Evolutionary conservation across 2,329 filamentous ascomycete species (phyloP).

Genomic region (Tolypocladium tropicale): DNA sequence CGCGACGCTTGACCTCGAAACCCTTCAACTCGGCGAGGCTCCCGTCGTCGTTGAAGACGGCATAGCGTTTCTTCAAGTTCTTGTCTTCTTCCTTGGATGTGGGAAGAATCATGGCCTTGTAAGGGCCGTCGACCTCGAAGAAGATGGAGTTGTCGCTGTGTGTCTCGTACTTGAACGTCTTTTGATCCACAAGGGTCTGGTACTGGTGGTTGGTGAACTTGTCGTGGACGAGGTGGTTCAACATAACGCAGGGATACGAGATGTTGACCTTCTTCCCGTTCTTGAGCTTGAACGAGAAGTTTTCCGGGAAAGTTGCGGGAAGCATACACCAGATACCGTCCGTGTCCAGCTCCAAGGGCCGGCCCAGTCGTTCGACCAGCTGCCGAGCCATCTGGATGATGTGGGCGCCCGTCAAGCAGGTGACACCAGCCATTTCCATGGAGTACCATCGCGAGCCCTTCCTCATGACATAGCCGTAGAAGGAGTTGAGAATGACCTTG

Average conservation of each 20-base stretch:
- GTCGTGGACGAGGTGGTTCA: constrained; percentile 92
- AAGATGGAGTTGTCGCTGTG: constrained; percentile 99
- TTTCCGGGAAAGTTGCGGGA: constrained; percentile 90
- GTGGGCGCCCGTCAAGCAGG: constrained; percentile 86
- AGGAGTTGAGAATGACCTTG: constrained; percentile 98
- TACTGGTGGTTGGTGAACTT: constrained; percentile 97
- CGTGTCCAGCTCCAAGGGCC: constrained; percentile 89
- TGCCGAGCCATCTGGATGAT: constrained; percentile 96
- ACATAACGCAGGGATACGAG: constrained; percentile 97
- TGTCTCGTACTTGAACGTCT: constrained; percentile 83
- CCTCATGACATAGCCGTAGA: constrained; percentile 99
- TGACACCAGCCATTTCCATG: constrained; percentile 98
- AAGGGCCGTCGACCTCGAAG: constrained; percentile 97
- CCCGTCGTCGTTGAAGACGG: constrained; percentile 97
- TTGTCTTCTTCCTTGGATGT: constrained; percentile 99
- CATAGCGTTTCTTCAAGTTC: constrained; percentile 98
- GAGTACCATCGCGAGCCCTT: constrained; percentile 99
- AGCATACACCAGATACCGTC: constrained; percentile 99
- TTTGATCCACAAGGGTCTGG: constrained; percentile 72
- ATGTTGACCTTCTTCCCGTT: constrained; percentile 95
- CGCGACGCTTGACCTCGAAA: constrained; percentile 94
- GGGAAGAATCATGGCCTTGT: constrained; percentile 92
- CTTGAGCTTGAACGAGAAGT: constrained; percentile 87
- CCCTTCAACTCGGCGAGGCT: constrained; percentile 92
- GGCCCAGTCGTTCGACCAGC: constrained; percentile 84